These are phyloP conservation scores for Plasmopara halstedii DNA, from an alignment of 352 stramenopile genomes.

Conservation along the genomic window DNA sequence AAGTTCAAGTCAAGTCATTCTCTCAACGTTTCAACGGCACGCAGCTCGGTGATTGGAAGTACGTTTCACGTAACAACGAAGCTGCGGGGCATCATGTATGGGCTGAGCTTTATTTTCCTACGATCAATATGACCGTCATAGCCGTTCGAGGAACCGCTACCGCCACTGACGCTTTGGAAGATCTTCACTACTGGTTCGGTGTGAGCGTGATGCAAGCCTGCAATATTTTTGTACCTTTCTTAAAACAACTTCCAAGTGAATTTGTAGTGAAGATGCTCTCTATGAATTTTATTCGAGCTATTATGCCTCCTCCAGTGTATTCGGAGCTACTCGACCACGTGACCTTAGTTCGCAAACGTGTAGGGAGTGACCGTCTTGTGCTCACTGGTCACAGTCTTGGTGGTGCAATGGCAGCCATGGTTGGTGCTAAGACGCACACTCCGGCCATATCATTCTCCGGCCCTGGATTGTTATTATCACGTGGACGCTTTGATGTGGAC, in stretches of 20 bases:
- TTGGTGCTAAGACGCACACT: constrained; percentile 75
- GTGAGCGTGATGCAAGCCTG: constrained; percentile 82
- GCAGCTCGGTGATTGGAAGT: constrained; percentile 65
- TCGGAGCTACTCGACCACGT: constrained; percentile 64
- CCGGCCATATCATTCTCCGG: constrained; percentile 79
- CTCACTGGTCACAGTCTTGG: constrained; percentile 80
- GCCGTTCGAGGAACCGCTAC: constrained; percentile 77
- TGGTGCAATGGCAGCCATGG: constrained; percentile 77
- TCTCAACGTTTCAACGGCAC: constrained; percentile 77
- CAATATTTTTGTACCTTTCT: constrained; percentile 80
- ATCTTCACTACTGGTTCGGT: constrained; percentile 84
- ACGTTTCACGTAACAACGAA: constrained; percentile 65
- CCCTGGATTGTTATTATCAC: constrained; percentile 69
- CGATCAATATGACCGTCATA: constrained; percentile 81
- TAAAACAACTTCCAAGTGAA: constrained; percentile 68
- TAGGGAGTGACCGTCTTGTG: constrained; percentile 60
- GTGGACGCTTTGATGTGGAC: constrained; percentile 63
- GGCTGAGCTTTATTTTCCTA: constrained; percentile 78
- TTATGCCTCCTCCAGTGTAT: constrained; percentile 81
- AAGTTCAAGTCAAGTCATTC: constrained; percentile 66
- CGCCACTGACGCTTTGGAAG: constrained; percentile 74
- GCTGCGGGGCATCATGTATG: constrained; percentile 64
- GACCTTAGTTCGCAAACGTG: constrained; percentile 38
- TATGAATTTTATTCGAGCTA: constrained; percentile 52
- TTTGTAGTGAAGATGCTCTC: constrained; percentile 83